Percentiles rank a stretch among this genome's conserved stretches.
Conservation (phyloP, 2,329 filamentous ascomycete species). For the Escovopsis weberi region DNA sequence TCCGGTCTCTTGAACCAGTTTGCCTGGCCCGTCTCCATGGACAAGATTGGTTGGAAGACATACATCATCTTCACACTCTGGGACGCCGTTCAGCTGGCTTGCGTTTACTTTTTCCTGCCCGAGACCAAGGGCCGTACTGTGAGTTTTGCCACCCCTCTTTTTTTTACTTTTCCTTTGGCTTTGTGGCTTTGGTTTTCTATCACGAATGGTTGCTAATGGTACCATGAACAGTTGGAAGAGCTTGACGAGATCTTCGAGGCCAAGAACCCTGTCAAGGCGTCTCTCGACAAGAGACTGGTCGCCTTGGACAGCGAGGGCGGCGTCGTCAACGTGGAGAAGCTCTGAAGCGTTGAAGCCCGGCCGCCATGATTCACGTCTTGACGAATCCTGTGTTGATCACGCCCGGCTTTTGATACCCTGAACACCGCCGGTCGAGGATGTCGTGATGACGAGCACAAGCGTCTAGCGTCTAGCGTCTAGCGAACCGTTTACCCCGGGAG, state of each 20-base stretch:
- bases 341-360: no score
- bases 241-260: conserved; percentile 34
- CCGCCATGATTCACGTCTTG: neutral
- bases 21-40: conserved; percentile 30
- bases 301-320: conserved; percentile 19
- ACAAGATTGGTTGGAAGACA: conserved; percentile 34
- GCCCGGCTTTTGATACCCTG: no score
- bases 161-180: no score
- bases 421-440: no score
- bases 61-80: conserved; percentile 34
- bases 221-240: conserved; percentile 29
- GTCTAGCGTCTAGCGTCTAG: no score
- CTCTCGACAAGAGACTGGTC: conserved; percentile 26
- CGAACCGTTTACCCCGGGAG: no score
- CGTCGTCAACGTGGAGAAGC: conserved; percentile 16
- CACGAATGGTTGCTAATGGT: neutral
- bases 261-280: conserved; percentile 30
- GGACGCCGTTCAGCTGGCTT: conserved; percentile 18
- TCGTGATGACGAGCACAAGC: no score
- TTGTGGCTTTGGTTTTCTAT: no score
- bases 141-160: conserved; percentile 3
- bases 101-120: conserved; percentile 14
- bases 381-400: neutral
- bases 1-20: conserved; percentile 31
- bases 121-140: conserved; percentile 27